A percentile compares a stretch with the other conserved stretches of the same genome.
Evolutionary conservation across 176 grass and related monocot species (phyloP).

Genomic region (Aegilops speltoides): DNA sequence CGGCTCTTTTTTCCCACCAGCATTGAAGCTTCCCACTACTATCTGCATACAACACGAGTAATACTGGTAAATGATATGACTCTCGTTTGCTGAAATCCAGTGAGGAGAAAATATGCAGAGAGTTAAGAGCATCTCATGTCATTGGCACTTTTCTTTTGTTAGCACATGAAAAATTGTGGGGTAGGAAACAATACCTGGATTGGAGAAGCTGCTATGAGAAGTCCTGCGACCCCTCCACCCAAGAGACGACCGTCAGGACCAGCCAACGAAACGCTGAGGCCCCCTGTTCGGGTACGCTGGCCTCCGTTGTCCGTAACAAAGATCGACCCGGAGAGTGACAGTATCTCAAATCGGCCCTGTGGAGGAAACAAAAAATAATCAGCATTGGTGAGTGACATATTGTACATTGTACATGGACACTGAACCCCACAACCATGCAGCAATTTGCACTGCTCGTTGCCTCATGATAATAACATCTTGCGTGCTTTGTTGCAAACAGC

Average conservation of each 20-base stretch:
- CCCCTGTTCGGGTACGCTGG: slow-evolving; percentile 84
- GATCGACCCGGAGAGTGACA: slow-evolving; percentile 89
- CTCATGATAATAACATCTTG: background rate
- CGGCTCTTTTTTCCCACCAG: slow-evolving; percentile 58
- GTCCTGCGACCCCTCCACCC: slow-evolving; percentile 89
- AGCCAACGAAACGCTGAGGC: slow-evolving; percentile 87
- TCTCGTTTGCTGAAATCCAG: background rate
- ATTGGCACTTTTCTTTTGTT: background rate
- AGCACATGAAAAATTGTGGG: background rate
- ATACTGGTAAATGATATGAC: background rate
- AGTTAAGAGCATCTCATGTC: background rate
- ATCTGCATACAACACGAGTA: slow-evolving; percentile 44
- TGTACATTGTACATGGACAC: background rate
- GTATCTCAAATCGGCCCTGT: slow-evolving; percentile 93
- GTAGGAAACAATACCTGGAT: slow-evolving; percentile 61
- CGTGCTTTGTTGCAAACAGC: background rate
- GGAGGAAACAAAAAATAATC: background rate
- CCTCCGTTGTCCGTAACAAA: slow-evolving; percentile 66
- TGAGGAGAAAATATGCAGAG: background rate
- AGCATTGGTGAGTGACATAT: background rate
- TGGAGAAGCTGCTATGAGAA: slow-evolving; percentile 88
- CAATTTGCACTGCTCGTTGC: background rate
- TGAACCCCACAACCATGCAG: background rate
- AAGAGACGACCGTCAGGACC: slow-evolving; percentile 88
- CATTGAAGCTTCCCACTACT: slow-evolving; percentile 79